Conservation (phyloP, 352 stramenopile species). For the Thraustochytrium striatum region DNA sequence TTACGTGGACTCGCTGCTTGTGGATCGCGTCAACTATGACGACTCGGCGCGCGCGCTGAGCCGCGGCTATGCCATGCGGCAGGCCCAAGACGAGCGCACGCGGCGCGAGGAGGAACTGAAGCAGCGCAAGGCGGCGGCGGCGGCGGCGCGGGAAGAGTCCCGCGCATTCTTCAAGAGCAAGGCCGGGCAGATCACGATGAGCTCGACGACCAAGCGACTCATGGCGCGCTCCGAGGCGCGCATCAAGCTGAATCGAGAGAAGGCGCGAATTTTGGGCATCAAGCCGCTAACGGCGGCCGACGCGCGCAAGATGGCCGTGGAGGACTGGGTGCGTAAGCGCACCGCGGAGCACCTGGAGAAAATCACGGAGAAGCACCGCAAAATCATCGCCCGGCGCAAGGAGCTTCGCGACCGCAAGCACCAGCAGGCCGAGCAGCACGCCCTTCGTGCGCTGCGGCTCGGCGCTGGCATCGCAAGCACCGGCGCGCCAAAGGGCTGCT, state of each 20-base stretch:
- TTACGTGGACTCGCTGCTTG: constrained; percentile 71
- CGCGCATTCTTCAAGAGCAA: constrained; percentile 55
- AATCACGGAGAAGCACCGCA: constrained; percentile 65
- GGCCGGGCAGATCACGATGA: constrained; percentile 57
- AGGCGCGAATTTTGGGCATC: constrained; percentile 60
- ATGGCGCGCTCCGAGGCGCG: constrained; percentile 46
- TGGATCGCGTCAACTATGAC: constrained; percentile 59
- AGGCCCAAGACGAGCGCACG: constrained; percentile 59
- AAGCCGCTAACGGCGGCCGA: constrained; percentile 62
- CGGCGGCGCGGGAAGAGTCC: constrained; percentile 65
- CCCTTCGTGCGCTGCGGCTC: constrained; percentile 65
- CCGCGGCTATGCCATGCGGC: constrained; percentile 58
- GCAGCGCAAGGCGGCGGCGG: constrained; percentile 69
- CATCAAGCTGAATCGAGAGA: constrained; percentile 51
- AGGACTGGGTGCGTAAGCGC: constrained; percentile 68
- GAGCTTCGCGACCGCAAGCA: constrained; percentile 41
- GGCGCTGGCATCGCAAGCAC: constrained; percentile 59
- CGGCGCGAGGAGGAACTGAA: constrained; percentile 62
- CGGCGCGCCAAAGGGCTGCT: constrained; percentile 73
- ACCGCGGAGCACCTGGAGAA: constrained; percentile 68
- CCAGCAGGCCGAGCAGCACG: constrained; percentile 62
- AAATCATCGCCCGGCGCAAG: neutral
- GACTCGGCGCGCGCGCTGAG: constrained; percentile 35
- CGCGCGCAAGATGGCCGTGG: constrained; percentile 65
- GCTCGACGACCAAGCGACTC: constrained; percentile 22